Evolutionary conservation across 306 rosid genomes (phyloP).

Genomic region (Coriaria nepalensis): DNA sequence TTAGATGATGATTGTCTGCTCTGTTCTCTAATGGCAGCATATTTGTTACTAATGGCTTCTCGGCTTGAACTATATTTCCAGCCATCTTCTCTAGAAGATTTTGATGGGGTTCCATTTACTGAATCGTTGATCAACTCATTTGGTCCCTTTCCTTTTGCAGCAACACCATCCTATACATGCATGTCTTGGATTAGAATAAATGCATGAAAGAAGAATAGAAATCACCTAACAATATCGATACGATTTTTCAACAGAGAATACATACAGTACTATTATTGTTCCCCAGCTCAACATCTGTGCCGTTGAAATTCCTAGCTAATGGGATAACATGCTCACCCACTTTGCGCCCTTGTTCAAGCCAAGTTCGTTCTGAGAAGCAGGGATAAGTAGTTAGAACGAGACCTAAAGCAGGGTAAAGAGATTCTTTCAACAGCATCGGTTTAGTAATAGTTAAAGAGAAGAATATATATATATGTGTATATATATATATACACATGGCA

Average conservation of each 20-base stretch:
- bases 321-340: constrained; percentile 93
- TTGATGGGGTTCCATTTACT: constrained; percentile 27
- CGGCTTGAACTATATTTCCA: constrained; percentile 54
- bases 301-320: constrained; percentile 68
- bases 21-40: constrained; percentile 62
- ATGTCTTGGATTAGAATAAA: constrained; percentile 7
- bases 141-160: constrained; percentile 53
- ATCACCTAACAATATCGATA: too few relatives aligned
- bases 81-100: constrained; percentile 42
- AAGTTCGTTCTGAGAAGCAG: constrained; percentile 48
- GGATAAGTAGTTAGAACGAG: constrained; percentile 8
- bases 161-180: constrained; percentile 43
- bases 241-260: neutral
- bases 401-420: neutral
- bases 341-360: constrained; percentile 82
- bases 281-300: constrained; percentile 44
- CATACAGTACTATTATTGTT: constrained; percentile 44
- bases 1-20: constrained; percentile 33
- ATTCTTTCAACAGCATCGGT: too few relatives aligned
- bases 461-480: neutral
- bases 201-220: too few relatives aligned
- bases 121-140: constrained; percentile 21
- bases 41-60: constrained; percentile 81
- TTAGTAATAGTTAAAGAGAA: neutral
- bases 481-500: neutral